Percentiles rank a stretch among this genome's conserved stretches.
Evolutionary conservation across 305 asterid species (phyloP).

Genomic region (Fraxinus xanthoxyloides): DNA sequence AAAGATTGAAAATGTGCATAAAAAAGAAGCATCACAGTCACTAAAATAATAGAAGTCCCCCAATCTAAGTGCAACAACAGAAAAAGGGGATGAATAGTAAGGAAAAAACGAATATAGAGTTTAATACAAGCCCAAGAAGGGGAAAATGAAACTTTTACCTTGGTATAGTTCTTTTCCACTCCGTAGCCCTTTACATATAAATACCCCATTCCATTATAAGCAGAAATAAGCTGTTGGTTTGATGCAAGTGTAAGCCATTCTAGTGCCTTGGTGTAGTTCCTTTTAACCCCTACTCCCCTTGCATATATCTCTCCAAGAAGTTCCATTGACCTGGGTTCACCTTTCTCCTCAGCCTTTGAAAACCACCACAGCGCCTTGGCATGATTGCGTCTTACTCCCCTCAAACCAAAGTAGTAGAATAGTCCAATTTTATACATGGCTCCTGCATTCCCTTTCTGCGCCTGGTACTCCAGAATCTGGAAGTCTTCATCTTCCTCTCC

Average conservation of each 20-base stretch:
- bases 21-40: not conserved
- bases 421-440: constrained; percentile 94
- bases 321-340: constrained; percentile 96
- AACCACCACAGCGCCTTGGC: constrained; percentile 87
- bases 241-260: constrained; percentile 98
- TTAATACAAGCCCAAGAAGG: not conserved
- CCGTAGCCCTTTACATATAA: constrained; percentile 92
- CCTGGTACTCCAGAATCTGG: constrained; percentile 95
- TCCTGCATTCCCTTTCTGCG: constrained; percentile 93
- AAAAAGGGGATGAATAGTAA: not conserved
- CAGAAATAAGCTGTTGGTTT: constrained; percentile 79
- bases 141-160: constrained; percentile 38
- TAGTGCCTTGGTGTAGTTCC: constrained; percentile 87
- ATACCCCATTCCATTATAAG: constrained; percentile 97
- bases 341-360: constrained; percentile 85
- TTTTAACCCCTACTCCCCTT: constrained; percentile 92
- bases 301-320: constrained; percentile 98
- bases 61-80: not conserved
- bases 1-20: not conserved
- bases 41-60: not conserved
- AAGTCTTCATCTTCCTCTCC: constrained; percentile 99
- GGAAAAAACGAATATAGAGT: not conserved
- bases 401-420: constrained; percentile 90
- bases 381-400: constrained; percentile 94
- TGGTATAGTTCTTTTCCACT: constrained; percentile 88